Percentiles rank a stretch among this genome's conserved stretches.
Evolutionary conservation across 2,329 filamentous ascomycete genomes (phyloP).

Genomic region (Blumeria hordei): DNA sequence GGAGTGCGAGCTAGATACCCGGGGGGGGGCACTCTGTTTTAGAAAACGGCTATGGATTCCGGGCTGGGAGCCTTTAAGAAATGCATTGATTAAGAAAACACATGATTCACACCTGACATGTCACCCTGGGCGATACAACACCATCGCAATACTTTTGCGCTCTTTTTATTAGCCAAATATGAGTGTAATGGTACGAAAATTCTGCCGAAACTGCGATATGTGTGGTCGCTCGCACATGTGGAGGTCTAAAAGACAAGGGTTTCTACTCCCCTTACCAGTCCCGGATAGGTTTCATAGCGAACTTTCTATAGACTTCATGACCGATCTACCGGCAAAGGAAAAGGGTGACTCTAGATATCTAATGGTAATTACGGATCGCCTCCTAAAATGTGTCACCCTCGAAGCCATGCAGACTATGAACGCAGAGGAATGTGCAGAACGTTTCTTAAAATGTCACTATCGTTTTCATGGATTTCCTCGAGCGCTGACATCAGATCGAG

Average conservation of each 20-base stretch:
- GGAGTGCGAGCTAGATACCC: neutral
- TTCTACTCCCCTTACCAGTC: neutral
- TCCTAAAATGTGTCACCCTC: neutral
- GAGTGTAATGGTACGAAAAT: neutral
- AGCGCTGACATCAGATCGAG: neutral
- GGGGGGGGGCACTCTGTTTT: neutral
- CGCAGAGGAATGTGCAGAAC: neutral
- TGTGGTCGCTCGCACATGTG: neutral
- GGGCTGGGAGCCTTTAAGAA: neutral
- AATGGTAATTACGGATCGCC: neutral
- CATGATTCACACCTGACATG: neutral
- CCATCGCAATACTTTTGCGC: neutral
- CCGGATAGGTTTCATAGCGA: neutral
- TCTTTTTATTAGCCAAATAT: neutral
- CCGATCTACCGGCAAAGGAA: neutral
- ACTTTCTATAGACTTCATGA: neutral
- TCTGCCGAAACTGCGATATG: neutral
- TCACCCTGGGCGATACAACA: neutral
- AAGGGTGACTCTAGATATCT: neutral
- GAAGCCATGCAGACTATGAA: neutral
- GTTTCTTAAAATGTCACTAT: neutral
- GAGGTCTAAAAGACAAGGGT: neutral
- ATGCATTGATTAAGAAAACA: neutral
- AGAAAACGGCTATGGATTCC: neutral
- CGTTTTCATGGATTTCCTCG: neutral